These are phyloP conservation scores for Nannochloris sp. DNA, from an alignment of 139 green algal species.

Conservation along the genomic window DNA sequence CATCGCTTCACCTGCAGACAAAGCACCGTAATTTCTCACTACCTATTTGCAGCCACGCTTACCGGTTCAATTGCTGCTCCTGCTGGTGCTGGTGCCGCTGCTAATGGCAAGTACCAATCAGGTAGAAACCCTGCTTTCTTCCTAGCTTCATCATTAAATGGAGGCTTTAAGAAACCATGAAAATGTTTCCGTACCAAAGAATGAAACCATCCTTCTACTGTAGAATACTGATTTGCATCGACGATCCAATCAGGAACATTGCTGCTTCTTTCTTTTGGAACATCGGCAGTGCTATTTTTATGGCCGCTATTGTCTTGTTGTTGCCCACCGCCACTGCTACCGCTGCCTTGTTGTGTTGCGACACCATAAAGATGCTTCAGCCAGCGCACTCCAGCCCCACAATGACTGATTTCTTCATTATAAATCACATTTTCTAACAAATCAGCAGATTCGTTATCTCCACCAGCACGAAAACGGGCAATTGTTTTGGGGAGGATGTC, in stretches of 20 bases:
- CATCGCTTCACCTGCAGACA: too few species aligned
- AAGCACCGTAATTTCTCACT: neutral
- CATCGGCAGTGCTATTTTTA: neutral
- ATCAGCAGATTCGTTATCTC: conserved; percentile 53
- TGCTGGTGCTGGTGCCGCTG: neutral
- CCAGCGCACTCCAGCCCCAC: conserved; percentile 76
- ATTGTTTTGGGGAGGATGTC: conserved; percentile 89
- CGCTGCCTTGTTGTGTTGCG: conserved; percentile 6
- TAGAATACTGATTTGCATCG: conserved; percentile 35
- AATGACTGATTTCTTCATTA: conserved; percentile 86
- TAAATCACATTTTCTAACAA: conserved; percentile 73
- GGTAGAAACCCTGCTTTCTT: conserved; percentile 56
- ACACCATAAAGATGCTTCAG: conserved; percentile 57
- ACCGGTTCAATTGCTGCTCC: neutral
- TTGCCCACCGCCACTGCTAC: neutral
- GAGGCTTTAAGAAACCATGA: conserved; percentile 64
- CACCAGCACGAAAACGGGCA: conserved; percentile 54
- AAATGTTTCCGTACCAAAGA: conserved; percentile 64
- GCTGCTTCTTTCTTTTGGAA: neutral
- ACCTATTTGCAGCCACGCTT: neutral
- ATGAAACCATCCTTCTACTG: conserved; percentile 70
- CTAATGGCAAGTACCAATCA: conserved; percentile 64
- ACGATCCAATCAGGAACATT: conserved; percentile 24
- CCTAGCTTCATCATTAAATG: conserved; percentile 79
- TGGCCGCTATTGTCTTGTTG: neutral